phyloP scores from a whole-genome alignment of 116 monocot genomes.

The Papilionanthe hybrid region DNA sequence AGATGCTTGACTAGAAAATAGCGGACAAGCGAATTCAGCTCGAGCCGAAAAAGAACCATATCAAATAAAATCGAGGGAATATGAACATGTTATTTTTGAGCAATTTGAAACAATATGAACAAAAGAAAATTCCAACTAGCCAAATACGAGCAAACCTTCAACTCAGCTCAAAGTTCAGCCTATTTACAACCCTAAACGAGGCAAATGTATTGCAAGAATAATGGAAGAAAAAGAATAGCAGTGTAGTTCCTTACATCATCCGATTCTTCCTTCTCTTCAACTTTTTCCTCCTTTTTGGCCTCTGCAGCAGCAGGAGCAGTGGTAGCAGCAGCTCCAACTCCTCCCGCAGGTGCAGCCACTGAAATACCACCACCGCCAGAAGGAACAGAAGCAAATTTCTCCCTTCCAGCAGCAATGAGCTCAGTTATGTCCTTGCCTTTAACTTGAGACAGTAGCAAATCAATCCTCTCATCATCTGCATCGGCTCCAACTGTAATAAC shows the following conservation, averaged over 20 bases:
- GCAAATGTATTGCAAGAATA: background rate
- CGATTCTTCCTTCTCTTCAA: conserved; percentile 28
- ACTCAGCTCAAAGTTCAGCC: too few relatives aligned
- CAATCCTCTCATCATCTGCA: conserved; percentile 16
- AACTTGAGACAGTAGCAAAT: conserved; percentile 8
- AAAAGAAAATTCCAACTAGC: too few relatives aligned
- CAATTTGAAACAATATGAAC: too few relatives aligned
- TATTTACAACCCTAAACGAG: background rate
- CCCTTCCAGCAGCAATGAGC: conserved; percentile 27
- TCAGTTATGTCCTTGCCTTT: conserved; percentile 30
- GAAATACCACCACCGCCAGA: conserved; percentile 25
- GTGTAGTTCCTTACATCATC: conserved; percentile 12
- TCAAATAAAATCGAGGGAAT: too few relatives aligned
- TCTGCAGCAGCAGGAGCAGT: conserved; percentile 10
- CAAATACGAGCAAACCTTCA: too few relatives aligned
- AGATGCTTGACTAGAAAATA: too few relatives aligned
- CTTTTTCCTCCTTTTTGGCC: conserved; percentile 24
- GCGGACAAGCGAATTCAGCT: too few relatives aligned
- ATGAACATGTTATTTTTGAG: too few relatives aligned
- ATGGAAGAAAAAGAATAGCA: too few relatives aligned
- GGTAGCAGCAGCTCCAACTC: conserved; percentile 11
- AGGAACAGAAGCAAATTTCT: conserved; percentile 32
- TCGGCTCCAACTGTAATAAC: conserved; percentile 20
- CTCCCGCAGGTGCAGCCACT: conserved; percentile 7
- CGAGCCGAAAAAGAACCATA: too few relatives aligned